phyloP scores from a whole-genome alignment of 129 eudicot species.

The Heracleum sosnowskyi region DNA sequence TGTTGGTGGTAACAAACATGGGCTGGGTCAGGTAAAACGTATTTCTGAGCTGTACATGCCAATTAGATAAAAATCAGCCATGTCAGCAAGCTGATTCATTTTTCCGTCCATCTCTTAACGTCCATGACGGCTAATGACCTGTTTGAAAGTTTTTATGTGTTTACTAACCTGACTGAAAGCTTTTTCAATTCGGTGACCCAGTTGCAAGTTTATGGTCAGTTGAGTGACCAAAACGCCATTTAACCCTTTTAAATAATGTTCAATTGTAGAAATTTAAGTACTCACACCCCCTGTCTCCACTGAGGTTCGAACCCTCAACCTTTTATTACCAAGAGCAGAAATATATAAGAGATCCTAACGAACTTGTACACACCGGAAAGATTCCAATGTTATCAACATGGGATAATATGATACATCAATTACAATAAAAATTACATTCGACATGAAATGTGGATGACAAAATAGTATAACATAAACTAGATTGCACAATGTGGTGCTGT shows the following conservation, averaged over 20 bases:
- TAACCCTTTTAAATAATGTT: background rate
- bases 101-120: too few species aligned
- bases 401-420: background rate
- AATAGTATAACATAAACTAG: background rate
- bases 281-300: background rate
- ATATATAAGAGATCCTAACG: background rate
- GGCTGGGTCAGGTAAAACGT: too few species aligned
- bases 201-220: too few species aligned
- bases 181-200: too few species aligned
- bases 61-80: too few species aligned
- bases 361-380: background rate
- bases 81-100: too few species aligned
- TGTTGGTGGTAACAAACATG: too few species aligned
- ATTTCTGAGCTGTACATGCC: too few species aligned
- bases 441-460: background rate
- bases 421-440: background rate
- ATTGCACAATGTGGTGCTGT: background rate
- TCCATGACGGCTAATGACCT: too few species aligned
- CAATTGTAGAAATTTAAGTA: background rate
- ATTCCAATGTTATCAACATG: background rate
- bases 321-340: background rate
- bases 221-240: too few species aligned
- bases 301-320: background rate
- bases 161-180: too few species aligned
- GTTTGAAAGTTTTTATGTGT: too few species aligned